phyloP scores from a whole-genome alignment of 2,329 filamentous ascomycete genomes.

The Curvularia sp. region DNA sequence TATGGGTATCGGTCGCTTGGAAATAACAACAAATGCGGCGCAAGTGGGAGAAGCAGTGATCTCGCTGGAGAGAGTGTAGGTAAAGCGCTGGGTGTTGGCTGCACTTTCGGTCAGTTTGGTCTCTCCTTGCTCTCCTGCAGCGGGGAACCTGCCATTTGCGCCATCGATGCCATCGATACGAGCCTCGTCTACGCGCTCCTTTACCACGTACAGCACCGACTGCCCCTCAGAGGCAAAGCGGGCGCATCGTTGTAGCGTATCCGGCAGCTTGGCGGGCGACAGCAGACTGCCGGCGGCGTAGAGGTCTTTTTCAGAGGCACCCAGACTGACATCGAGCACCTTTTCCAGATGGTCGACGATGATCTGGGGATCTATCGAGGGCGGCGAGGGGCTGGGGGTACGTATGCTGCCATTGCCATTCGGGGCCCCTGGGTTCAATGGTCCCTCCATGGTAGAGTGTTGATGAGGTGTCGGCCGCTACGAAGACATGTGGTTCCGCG shows the following conservation, averaged over 20 bases:
- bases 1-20: conserved; percentile 89
- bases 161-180: conserved; percentile 41
- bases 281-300: conserved; percentile 83
- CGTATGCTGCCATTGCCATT: conserved; percentile 46
- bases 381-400: conserved; percentile 47
- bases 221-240: conserved; percentile 90
- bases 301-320: conserved; percentile 73
- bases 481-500: conserved; percentile 44
- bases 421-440: conserved; percentile 50
- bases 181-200: conserved; percentile 68
- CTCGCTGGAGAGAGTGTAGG: conserved; percentile 82
- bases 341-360: conserved; percentile 58
- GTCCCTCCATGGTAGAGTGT: conserved; percentile 50
- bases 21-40: conserved; percentile 82
- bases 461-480: conserved; percentile 31
- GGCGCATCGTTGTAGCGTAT: conserved; percentile 85
- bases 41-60: conserved; percentile 82
- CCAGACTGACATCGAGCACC: conserved; percentile 58
- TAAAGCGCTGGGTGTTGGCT: conserved; percentile 60
- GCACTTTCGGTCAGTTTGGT: conserved; percentile 50
- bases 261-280: conserved; percentile 71
- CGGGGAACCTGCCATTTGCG: conserved; percentile 39
- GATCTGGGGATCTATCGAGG: conserved; percentile 55
- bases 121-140: conserved; percentile 11
- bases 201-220: conserved; percentile 88